Evolutionary conservation across 176 grass and related monocot species (phyloP), one percentile per base, ranked within the genome.

Genomic region (Alloteropsis semialata): DNA sequence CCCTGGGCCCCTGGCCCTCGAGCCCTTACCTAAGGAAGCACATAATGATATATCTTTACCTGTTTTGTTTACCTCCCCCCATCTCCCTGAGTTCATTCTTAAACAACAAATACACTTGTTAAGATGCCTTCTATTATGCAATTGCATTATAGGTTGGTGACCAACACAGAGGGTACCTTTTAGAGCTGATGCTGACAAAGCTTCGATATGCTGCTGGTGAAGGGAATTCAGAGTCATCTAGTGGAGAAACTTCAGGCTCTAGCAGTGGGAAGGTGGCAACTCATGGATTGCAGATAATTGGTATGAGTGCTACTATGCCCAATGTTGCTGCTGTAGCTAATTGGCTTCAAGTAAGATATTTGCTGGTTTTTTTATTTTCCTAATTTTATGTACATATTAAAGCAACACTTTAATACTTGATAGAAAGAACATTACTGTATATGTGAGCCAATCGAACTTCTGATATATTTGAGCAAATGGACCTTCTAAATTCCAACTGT

Each of bases 301-400:
- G 92, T 60, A 98, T 98, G 96, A 98, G 96, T 84, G 96, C 96
- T 78, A 98, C 92, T 73, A 98, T 98, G 96, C 92, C 96, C 77
- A 98, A 98, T 25, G 89, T 98, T 45, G 92, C 86, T 82, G 92
- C 88, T 32, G 90, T 95, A 54, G 96, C 96, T 79, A 84, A 91
- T 85, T 98, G 96, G 96, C 92, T 98, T 85, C 92, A 95, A 92
- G 94, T 97, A 90, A 88, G 87, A 82, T 49, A 34, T 74, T 67
- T 41, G 15, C 46, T 84, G 43, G 25, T 46, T 3, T 34, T 73
- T 42, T 71, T 77, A 18, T 71, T 15, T 36, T 38, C 22, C 1
- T 75, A 42, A 38, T 65, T 28, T 9, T 84, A 38, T 67, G 63
- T 82, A 38, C 57, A 69, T 81, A 39, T 42, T 64, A 28, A 77